phyloP scores from a whole-genome alignment of 768 basidiomycete species.

The Lentinula boryana region DNA sequence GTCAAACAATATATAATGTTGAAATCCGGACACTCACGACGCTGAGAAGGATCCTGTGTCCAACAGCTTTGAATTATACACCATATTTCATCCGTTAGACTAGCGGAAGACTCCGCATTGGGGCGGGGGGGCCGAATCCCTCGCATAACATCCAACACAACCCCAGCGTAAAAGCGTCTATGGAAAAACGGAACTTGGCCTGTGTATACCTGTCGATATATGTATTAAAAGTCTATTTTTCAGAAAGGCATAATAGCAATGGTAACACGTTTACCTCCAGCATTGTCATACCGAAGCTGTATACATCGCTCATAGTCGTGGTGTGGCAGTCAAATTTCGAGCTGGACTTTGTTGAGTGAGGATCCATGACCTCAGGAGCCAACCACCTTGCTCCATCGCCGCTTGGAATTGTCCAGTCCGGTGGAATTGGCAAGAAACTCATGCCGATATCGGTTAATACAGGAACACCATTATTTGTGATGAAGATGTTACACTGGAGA shows the following conservation, averaged over 20 bases:
- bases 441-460: slow-evolving; percentile 5
- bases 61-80: slow-evolving; percentile 8
- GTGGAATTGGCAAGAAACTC: not conserved
- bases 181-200: not conserved
- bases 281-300: slow-evolving; percentile 10
- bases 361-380: slow-evolving; percentile 9
- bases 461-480: not conserved
- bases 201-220: slow-evolving; percentile 6
- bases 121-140: slow-evolving; percentile 6
- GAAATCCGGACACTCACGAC: slow-evolving; percentile 5
- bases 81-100: slow-evolving; percentile 8
- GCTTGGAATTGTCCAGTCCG: slow-evolving; percentile 7
- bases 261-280: slow-evolving; percentile 3
- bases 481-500: slow-evolving; percentile 6
- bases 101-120: not conserved
- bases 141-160: not conserved
- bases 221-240: not conserved
- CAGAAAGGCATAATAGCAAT: not conserved
- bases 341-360: not conserved
- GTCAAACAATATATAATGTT: not conserved
- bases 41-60: slow-evolving; percentile 5
- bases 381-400: slow-evolving; percentile 6
- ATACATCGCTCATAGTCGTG: slow-evolving; percentile 4
- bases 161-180: not conserved
- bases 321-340: not conserved